These are phyloP conservation scores for Rhodotorula diobovata DNA, from an alignment of 768 basidiomycete genomes.

Conservation along the genomic window DNA sequence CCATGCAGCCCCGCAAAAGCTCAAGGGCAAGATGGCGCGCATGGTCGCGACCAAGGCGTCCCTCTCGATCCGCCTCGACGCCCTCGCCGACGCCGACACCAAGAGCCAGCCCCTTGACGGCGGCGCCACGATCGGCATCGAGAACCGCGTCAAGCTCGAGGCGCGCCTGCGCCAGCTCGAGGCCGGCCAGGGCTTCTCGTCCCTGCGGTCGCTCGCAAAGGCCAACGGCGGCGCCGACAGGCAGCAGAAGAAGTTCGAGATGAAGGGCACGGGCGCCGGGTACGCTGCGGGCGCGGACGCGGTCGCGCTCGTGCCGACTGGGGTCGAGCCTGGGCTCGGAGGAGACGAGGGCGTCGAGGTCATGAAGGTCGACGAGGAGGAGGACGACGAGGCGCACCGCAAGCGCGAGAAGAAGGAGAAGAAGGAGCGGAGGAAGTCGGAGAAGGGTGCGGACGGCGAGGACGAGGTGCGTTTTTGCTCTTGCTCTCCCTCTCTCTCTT, in stretches of 20 bases:
- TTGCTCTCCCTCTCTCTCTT: neutral
- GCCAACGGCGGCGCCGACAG: conserved; percentile 55
- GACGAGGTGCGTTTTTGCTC: conserved; percentile 5
- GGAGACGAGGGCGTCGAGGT: conserved; percentile 23
- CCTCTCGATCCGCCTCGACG: conserved; percentile 94
- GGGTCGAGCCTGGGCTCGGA: conserved; percentile 55
- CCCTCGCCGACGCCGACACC: conserved; percentile 83
- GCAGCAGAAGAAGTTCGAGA: conserved; percentile 71
- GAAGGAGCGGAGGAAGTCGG: conserved; percentile 23
- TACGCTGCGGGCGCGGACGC: conserved; percentile 83
- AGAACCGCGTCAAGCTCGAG: conserved; percentile 92
- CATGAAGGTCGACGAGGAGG: conserved; percentile 11
- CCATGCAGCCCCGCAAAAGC: conserved; percentile 67
- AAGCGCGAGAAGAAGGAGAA: conserved; percentile 38
- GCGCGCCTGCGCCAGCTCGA: conserved; percentile 84
- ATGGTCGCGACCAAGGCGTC: conserved; percentile 99
- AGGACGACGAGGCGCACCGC: conserved; percentile 21
- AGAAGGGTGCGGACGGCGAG: conserved; percentile 12
- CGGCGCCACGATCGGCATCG: conserved; percentile 82
- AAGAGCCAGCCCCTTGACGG: conserved; percentile 65
- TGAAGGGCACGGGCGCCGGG: conserved; percentile 64
- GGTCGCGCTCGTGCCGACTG: conserved; percentile 68
- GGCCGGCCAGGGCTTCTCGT: conserved; percentile 67
- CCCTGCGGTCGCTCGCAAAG: conserved; percentile 53
- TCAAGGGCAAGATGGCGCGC: conserved; percentile 99